Evolutionary conservation across 2,329 filamentous ascomycete genomes (phyloP), one percentile per base, ranked within the genome.

Genomic region (Curvularia sp.): DNA sequence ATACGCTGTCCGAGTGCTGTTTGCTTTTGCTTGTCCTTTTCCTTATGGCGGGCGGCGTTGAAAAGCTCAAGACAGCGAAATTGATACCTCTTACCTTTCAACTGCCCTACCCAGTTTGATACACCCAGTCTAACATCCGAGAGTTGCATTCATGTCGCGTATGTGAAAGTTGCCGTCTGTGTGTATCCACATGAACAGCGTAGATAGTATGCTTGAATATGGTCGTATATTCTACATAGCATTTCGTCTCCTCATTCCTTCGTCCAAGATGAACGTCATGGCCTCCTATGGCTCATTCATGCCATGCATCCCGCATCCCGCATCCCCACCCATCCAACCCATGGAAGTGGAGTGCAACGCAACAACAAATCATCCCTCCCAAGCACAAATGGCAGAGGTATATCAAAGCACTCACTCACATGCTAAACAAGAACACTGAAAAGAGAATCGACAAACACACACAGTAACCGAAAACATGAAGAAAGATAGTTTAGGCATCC

Each of bases 401-500:
- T 49, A 39, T 39, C 32, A 39, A 39, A 39, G 23, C 34, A 49
- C 34, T 27, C 34, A 49, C 34, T 27, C 23, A 19, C 8, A 28
- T 47, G 43, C 25, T 19, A 21, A 47, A 46, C 38, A 18, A 42
- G 41, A 30, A 23, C 27, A 54, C 34, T 3, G 23, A 38, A 6
- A 53, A 30, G 47, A 34, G 12, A 15, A 32, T 30, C 30, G 47
- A 23, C 39, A 28, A 51, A 45, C 30, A 48, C 34, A 30, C 18
- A 28, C 51, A 5, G 21, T 43, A 36, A n/a, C 49, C 13, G 42
- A 56, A 63, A 30, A 8, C 2, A 30, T 1, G 18, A 36, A 2
- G 46, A 64, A 68, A 15, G 9, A 18, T 10, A 25, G 5, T 69
- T 75, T 69, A 67, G 67, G 69, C 67, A 45, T 66, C 67, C 47